Conservation (phyloP, 352 stramenopile genomes). For the Phytophthora hybrid region DNA sequence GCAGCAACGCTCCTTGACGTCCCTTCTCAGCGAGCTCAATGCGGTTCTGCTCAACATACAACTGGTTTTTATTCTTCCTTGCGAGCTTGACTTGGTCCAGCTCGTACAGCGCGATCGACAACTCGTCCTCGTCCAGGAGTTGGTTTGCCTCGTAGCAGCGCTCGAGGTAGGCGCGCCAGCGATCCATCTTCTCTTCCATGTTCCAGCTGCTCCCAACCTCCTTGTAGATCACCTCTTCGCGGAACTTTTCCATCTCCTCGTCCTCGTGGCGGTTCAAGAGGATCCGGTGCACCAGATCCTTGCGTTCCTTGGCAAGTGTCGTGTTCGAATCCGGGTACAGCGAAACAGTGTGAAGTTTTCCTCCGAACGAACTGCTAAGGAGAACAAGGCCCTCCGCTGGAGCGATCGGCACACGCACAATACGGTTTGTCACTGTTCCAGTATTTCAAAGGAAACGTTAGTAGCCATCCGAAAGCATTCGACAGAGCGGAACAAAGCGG, state of each 20-base stretch:
- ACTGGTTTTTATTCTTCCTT: constrained; percentile 54
- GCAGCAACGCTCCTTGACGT: constrained; percentile 59
- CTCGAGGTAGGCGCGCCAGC: constrained; percentile 69
- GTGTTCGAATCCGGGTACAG: constrained; percentile 79
- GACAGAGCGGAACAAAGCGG: background rate
- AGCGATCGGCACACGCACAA: constrained; percentile 89
- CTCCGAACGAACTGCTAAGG: constrained; percentile 81
- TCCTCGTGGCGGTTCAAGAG: constrained; percentile 64
- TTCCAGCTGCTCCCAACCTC: constrained; percentile 68
- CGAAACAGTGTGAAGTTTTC: constrained; percentile 82
- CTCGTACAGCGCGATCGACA: constrained; percentile 47
- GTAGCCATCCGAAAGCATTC: background rate
- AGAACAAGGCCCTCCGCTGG: constrained; percentile 90
- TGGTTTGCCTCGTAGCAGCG: constrained; percentile 64
- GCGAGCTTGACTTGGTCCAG: constrained; percentile 45
- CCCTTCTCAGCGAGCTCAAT: constrained; percentile 46
- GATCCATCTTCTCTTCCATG: constrained; percentile 53
- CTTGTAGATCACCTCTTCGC: constrained; percentile 79
- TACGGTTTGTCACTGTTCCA: constrained; percentile 67
- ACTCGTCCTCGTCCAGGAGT: constrained; percentile 51
- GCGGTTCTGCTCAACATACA: constrained; percentile 64
- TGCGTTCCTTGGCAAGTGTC: constrained; percentile 57
- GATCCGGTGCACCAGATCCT: constrained; percentile 64
- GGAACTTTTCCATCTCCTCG: constrained; percentile 65
- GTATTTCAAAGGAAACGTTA: constrained; percentile 8